Evolutionary conservation across 2,329 filamentous ascomycete genomes (phyloP).

Genomic region (Fusarium cicatricum): DNA sequence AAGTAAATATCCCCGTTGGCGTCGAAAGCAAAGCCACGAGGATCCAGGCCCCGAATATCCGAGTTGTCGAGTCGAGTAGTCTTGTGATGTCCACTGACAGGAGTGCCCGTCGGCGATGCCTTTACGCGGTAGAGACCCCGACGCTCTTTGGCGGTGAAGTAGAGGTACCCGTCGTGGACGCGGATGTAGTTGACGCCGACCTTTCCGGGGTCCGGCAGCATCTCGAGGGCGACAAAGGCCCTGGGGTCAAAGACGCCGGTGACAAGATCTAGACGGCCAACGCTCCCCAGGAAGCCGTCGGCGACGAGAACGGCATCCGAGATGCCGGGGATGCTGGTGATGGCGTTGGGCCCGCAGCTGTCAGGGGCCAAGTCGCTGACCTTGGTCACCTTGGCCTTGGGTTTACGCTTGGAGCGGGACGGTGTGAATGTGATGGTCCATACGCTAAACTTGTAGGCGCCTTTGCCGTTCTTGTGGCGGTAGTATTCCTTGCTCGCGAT

Average conservation of each 20-base stretch:
- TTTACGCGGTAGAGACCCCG: constrained; percentile 1
- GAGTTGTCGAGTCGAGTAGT: no score
- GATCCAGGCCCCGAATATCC: no score
- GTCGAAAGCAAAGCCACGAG: constrained; percentile 10
- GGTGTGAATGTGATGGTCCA: constrained; percentile 11
- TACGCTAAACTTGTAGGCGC: constrained; percentile 9
- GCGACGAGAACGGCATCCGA: constrained; percentile 16
- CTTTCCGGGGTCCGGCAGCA: not conserved
- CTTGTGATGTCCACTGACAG: not conserved
- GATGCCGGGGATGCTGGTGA: constrained; percentile 17
- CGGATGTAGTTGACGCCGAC: constrained; percentile 16
- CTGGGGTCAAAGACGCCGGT: constrained; percentile 15
- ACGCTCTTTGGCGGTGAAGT: constrained; percentile 3
- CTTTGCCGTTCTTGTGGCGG: constrained; percentile 3
- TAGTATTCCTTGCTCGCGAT: not conserved
- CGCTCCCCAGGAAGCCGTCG: constrained; percentile 13
- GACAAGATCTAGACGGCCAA: constrained; percentile 17
- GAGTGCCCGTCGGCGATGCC: not conserved
- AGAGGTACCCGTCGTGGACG: constrained; percentile 6
- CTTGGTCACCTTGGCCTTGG: constrained; percentile 4
- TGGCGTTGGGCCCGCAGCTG: constrained; percentile 14
- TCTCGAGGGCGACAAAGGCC: constrained; percentile 6
- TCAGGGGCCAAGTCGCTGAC: constrained; percentile 15
- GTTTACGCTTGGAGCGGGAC: not conserved
- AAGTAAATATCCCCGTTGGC: constrained; percentile 11